phyloP scores from a whole-genome alignment of 2,329 filamentous ascomycete genomes.

The Rhinocladiella mackenziei region DNA sequence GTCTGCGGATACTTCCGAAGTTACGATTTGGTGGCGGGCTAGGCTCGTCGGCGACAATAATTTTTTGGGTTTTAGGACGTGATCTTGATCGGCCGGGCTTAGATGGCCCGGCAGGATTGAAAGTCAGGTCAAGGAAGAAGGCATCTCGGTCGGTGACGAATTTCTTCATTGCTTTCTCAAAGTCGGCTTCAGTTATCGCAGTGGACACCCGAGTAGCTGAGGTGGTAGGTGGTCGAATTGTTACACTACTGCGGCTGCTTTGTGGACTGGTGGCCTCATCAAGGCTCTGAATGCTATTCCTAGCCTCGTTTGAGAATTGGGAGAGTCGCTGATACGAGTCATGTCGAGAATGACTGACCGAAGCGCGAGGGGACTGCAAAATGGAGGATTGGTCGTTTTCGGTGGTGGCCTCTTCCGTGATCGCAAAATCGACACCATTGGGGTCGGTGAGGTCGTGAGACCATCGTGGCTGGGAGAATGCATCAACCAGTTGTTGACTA shows the following conservation, averaged over 20 bases:
- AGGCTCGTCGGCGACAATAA: conserved; percentile 66
- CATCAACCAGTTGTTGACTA: conserved; percentile 44
- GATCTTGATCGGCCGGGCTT: conserved; percentile 33
- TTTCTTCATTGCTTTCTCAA: conserved; percentile 87
- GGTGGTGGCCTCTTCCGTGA: conserved; percentile 57
- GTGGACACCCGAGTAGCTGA: conserved; percentile 34
- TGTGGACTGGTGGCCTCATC: conserved; percentile 46
- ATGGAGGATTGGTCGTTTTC: conserved; percentile 46
- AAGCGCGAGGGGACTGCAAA: conserved; percentile 40
- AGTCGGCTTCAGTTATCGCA: conserved; percentile 71
- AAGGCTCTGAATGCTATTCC: conserved; percentile 48
- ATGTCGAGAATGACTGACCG: conserved; percentile 35
- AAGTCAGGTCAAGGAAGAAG: conserved; percentile 87
- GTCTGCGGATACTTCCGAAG: conserved; percentile 82
- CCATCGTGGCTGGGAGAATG: conserved; percentile 31
- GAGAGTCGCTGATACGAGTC: conserved; percentile 41
- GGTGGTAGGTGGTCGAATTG: conserved; percentile 43
- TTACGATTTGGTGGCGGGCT: conserved; percentile 52
- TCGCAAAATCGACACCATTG: conserved; percentile 41
- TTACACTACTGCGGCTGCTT: conserved; percentile 64
- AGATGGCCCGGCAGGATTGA: conserved; percentile 68
- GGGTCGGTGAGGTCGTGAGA: conserved; percentile 36
- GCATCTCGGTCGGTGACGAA: conserved; percentile 93
- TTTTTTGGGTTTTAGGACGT: conserved; percentile 69
- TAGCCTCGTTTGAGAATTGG: conserved; percentile 36